A percentile compares a stretch with the other conserved stretches of the same genome.
These are phyloP conservation scores for Spinellus fusiger DNA, from an alignment of 192 early-diverging fungal species.

Conservation along the genomic window DNA sequence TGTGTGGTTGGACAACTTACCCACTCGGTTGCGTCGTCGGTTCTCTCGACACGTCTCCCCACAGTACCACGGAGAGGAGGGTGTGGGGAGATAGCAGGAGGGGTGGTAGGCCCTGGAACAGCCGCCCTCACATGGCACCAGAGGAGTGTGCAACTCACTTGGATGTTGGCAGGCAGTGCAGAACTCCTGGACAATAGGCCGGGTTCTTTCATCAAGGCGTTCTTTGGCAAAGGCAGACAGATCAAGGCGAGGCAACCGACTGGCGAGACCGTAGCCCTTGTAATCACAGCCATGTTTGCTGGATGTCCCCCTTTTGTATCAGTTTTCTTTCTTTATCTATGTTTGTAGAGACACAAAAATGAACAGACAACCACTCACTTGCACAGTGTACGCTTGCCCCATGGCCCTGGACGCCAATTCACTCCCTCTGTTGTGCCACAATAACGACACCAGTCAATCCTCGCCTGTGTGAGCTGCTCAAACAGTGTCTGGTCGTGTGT, in stretches of 20 bases:
- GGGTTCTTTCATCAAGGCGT: slow-evolving; percentile 63
- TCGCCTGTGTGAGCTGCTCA: slow-evolving; percentile 51
- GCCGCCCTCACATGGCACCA: slow-evolving; percentile 71
- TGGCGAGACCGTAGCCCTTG: slow-evolving; percentile 87
- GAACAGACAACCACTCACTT: slow-evolving; percentile 50
- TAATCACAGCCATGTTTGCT: slow-evolving; percentile 91
- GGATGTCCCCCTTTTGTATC: background rate
- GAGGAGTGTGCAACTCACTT: slow-evolving; percentile 42
- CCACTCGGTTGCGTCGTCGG: slow-evolving; percentile 9
- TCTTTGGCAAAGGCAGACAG: slow-evolving; percentile 70
- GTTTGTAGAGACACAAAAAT: background rate
- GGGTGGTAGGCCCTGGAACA: slow-evolving; percentile 76
- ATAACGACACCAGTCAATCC: slow-evolving; percentile 84
- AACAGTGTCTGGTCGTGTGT: slow-evolving; percentile 44
- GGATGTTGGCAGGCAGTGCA: slow-evolving; percentile 62
- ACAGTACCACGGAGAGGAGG: background rate
- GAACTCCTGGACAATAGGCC: slow-evolving; percentile 80
- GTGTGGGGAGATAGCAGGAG: background rate
- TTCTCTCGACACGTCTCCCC: slow-evolving; percentile 4
- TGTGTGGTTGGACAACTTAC: no score
- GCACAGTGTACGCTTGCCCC: slow-evolving; percentile 90
- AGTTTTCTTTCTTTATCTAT: background rate
- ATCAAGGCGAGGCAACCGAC: slow-evolving; percentile 78
- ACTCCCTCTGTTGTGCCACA: slow-evolving; percentile 82
- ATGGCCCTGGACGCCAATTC: slow-evolving; percentile 87